Evolutionary conservation across 306 rosid genomes (phyloP).

Genomic region (Acacia confusa): DNA sequence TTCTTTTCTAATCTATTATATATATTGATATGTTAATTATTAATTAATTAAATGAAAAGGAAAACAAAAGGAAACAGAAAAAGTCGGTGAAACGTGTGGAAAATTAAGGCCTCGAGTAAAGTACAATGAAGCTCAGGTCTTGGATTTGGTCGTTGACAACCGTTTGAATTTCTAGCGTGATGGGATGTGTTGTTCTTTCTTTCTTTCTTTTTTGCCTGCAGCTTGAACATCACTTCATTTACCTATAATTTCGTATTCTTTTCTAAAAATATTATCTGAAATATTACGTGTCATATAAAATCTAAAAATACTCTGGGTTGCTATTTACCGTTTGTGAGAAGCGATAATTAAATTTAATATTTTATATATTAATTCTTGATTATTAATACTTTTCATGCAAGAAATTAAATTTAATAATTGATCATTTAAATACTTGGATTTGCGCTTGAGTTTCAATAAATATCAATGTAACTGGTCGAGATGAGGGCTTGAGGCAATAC

Average conservation of each 20-base stretch:
- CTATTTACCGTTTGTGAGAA: neutral
- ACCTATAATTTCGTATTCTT: neutral
- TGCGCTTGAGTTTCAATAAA: neutral
- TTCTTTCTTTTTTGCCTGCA: neutral
- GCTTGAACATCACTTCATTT: neutral
- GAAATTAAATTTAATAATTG: neutral
- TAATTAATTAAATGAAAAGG: neutral
- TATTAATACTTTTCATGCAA: neutral
- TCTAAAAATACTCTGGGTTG: neutral
- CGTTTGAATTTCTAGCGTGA: neutral
- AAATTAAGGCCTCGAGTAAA: neutral
- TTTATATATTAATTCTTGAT: neutral
- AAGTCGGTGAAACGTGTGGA: neutral
- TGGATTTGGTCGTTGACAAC: neutral
- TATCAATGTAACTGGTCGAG: too few species aligned
- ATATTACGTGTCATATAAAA: too few species aligned
- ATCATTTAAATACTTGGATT: neutral
- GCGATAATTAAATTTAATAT: neutral
- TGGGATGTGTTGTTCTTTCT: neutral
- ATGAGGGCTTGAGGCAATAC: neutral
- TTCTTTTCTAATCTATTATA: too few species aligned
- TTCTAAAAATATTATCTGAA: too few species aligned
- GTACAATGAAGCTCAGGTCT: neutral
- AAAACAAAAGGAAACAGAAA: neutral
- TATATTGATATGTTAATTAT: too few species aligned